These are phyloP conservation scores for Mortierella hygrophila DNA, from an alignment of 192 early-diverging fungal species.

Conservation along the genomic window DNA sequence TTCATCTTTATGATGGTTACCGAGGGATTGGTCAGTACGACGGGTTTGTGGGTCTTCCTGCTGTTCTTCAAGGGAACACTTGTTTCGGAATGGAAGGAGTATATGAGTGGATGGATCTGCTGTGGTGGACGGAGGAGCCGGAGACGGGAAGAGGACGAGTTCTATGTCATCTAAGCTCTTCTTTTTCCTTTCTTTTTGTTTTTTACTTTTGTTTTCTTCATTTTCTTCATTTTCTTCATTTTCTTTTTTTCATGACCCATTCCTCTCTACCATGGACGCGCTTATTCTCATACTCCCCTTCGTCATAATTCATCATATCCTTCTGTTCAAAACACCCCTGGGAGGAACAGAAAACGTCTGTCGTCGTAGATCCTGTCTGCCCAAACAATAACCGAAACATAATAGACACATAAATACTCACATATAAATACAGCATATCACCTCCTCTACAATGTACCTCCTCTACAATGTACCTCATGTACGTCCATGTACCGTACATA, in stretches of 20 bases:
- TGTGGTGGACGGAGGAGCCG: slow-evolving; percentile 36
- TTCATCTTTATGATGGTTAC: slow-evolving; percentile 61
- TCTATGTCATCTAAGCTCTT: slow-evolving; percentile 58
- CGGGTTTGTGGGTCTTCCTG: slow-evolving; percentile 63
- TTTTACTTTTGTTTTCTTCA: not conserved
- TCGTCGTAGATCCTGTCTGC: not conserved
- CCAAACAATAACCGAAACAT: not conserved
- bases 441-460: not conserved
- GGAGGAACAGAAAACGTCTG: not conserved
- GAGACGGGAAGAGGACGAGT: slow-evolving; percentile 58
- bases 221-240: not conserved
- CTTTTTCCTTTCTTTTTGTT: slow-evolving; percentile 3
- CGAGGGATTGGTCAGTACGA: slow-evolving; percentile 57
- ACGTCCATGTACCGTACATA: not conserved
- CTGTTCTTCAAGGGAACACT: slow-evolving; percentile 60
- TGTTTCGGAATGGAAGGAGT: slow-evolving; percentile 60
- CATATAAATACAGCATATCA: not conserved
- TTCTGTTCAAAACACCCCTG: not conserved
- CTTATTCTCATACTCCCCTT: not conserved
- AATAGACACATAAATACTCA: not conserved
- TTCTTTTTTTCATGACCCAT: slow-evolving; percentile 5
- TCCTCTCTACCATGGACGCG: not conserved
- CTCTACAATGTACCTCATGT: not conserved
- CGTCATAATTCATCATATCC: not conserved
- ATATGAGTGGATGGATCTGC: slow-evolving; percentile 58